These are phyloP conservation scores for Coemansia sp. DNA, from an alignment of 192 early-diverging fungal species.

Conservation along the genomic window DNA sequence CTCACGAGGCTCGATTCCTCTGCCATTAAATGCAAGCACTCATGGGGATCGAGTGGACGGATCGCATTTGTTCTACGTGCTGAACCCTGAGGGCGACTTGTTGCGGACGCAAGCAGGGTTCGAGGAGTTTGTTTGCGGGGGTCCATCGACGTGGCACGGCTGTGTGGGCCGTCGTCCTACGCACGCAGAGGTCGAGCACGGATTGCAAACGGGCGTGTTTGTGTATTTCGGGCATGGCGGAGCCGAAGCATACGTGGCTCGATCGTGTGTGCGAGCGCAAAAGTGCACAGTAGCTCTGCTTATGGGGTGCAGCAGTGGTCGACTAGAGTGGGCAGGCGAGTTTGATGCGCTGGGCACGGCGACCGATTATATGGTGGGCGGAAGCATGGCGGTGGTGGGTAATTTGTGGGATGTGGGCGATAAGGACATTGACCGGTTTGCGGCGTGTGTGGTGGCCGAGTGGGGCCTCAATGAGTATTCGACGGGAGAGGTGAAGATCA, in stretches of 20 bases:
- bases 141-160: constrained; percentile 65
- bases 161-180: constrained; percentile 65
- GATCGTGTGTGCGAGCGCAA: constrained; percentile 64
- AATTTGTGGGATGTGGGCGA: constrained; percentile 99
- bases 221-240: constrained; percentile 96
- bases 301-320: constrained; percentile 94
- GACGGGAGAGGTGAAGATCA: constrained; percentile 4
- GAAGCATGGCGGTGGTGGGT: constrained; percentile 81
- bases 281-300: constrained; percentile 79
- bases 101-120: constrained; percentile 78
- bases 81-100: constrained; percentile 92
- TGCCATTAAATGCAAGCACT: neutral
- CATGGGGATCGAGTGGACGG: constrained; percentile 37
- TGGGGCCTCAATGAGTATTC: constrained; percentile 66
- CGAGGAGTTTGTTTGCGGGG: constrained; percentile 29
- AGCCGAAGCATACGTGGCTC: constrained; percentile 77
- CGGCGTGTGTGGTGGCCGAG: constrained; percentile 61
- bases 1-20: too few species aligned
- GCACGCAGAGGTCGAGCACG: constrained; percentile 62
- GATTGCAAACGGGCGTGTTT: constrained; percentile 61
- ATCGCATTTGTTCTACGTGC: constrained; percentile 69
- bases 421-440: constrained; percentile 90
- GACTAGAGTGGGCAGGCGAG: constrained; percentile 69
- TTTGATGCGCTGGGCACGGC: constrained; percentile 87
- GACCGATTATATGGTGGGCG: constrained; percentile 80